phyloP scores from a whole-genome alignment of 2,329 filamentous ascomycete genomes.

The Alternaria angustiovoidea region DNA sequence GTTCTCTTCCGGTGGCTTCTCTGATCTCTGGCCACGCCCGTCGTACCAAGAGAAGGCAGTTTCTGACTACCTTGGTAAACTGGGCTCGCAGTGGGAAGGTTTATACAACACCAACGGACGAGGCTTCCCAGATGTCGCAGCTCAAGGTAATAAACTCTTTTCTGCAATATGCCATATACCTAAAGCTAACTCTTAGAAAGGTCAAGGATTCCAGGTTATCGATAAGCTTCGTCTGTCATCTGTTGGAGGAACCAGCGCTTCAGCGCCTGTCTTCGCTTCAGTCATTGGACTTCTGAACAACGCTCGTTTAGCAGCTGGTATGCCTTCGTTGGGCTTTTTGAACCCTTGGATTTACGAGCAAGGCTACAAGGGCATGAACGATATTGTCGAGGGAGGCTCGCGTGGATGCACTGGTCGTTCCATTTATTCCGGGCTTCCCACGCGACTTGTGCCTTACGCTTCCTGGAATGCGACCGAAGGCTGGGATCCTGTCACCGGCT shows the following conservation, averaged over 20 bases:
- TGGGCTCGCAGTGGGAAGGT: conserved; percentile 52
- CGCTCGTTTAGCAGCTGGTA: conserved; percentile 46
- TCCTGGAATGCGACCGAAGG: conserved; percentile 61
- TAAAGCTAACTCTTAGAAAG: conserved; percentile 4
- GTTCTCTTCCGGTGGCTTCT: conserved; percentile 58
- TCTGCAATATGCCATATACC: no score
- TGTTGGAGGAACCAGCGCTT: conserved; percentile 51
- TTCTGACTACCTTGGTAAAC: conserved; percentile 48
- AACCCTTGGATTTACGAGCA: conserved; percentile 55
- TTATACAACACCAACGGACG: conserved; percentile 56
- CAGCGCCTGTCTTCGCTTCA: conserved; percentile 50
- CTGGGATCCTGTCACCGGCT: conserved; percentile 61
- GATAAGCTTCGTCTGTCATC: conserved; percentile 43
- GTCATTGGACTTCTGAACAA: conserved; percentile 51
- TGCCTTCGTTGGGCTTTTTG: conserved; percentile 49
- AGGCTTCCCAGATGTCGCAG: conserved; percentile 57
- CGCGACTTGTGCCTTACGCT: conserved; percentile 55
- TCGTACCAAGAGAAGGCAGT: conserved; percentile 55
- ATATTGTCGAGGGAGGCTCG: conserved; percentile 59
- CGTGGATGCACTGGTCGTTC: conserved; percentile 54
- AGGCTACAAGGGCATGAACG: conserved; percentile 56
- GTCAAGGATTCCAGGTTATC: conserved; percentile 45
- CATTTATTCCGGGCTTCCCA: conserved; percentile 48
- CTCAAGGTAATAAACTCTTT: conserved; percentile 28
- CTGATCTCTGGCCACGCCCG: conserved; percentile 53